A percentile compares a stretch with the other conserved stretches of the same genome.
Conservation (phyloP, 2,329 filamentous ascomycete species). For the Rutstroemia sp. region DNA sequence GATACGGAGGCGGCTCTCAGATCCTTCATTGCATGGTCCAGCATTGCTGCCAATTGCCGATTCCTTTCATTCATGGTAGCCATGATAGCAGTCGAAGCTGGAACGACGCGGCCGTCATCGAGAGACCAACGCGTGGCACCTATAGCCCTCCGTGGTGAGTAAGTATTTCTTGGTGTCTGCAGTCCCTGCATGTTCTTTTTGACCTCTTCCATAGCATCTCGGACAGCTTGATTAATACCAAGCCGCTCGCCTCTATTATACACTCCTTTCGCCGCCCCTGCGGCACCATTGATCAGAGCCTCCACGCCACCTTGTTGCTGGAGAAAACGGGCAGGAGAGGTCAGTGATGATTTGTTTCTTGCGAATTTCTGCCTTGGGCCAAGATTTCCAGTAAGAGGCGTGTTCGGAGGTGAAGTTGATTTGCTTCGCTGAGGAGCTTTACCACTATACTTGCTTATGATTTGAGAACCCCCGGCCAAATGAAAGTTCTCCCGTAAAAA, state of each 20-base stretch:
- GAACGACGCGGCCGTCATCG: slow-evolving; percentile 24
- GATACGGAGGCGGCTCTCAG: slow-evolving; percentile 53
- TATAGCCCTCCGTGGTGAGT: slow-evolving; percentile 19
- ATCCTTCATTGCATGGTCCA: slow-evolving; percentile 57
- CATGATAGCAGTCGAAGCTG: slow-evolving; percentile 33
- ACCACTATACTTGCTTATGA: slow-evolving; percentile 67
- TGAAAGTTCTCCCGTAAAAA: slow-evolving; percentile 62
- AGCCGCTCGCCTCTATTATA: slow-evolving; percentile 67
- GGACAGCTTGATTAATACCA: slow-evolving; percentile 71
- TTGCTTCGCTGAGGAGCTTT: slow-evolving; percentile 36
- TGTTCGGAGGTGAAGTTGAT: slow-evolving; percentile 22
- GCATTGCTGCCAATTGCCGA: slow-evolving; percentile 56
- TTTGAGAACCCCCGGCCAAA: slow-evolving; percentile 50
- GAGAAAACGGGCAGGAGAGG: slow-evolving; percentile 33
- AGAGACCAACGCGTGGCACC: slow-evolving; percentile 26
- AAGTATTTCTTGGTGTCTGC: slow-evolving; percentile 46
- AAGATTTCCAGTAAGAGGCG: slow-evolving; percentile 23
- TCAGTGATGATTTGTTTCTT: slow-evolving; percentile 24
- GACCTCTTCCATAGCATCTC: slow-evolving; percentile 76
- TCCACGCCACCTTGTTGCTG: slow-evolving; percentile 53
- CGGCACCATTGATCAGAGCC: slow-evolving; percentile 66
- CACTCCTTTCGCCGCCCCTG: slow-evolving; percentile 68
- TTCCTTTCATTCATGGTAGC: slow-evolving; percentile 57
- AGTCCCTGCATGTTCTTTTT: slow-evolving; percentile 65
- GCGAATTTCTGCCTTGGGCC: slow-evolving; percentile 18